These are phyloP conservation scores for Fusarium sp. DNA, from an alignment of 2,329 filamentous ascomycete species.

Conservation along the genomic window DNA sequence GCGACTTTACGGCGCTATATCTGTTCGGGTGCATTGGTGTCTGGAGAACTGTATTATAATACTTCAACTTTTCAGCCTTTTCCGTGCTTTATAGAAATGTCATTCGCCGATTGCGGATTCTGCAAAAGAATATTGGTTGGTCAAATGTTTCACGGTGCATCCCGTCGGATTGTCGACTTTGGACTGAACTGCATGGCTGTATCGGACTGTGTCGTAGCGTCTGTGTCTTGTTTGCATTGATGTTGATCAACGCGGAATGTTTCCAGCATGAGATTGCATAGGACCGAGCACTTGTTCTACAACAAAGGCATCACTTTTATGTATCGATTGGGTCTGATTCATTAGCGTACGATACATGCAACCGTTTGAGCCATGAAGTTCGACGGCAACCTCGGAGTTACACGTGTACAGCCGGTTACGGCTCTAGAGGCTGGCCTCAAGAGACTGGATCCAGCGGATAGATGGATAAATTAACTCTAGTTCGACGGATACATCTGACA, in stretches of 20 bases:
- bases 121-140: not conserved
- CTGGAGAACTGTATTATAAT: constrained; percentile 42
- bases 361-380: constrained; percentile 5
- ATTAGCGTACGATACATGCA: not conserved
- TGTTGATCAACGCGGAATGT: not conserved
- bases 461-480: constrained; percentile 7
- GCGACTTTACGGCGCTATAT: constrained; percentile 28
- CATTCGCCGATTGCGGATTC: constrained; percentile 5
- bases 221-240: not conserved
- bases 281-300: not conserved
- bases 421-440: constrained; percentile 17
- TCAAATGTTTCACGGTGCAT: not conserved
- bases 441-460: constrained; percentile 1
- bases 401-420: constrained; percentile 26
- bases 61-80: constrained; percentile 32
- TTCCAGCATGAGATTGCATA: not conserved
- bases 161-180: not conserved
- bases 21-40: constrained; percentile 45
- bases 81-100: constrained; percentile 34
- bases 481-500: constrained; percentile 8
- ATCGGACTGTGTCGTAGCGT: not conserved
- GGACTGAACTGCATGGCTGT: not conserved
- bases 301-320: not conserved
- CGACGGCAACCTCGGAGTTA: constrained; percentile 20
- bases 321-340: not conserved